Conservation (phyloP, 2,329 filamentous ascomycete species). For the Phyllosticta citrichinensis region DNA sequence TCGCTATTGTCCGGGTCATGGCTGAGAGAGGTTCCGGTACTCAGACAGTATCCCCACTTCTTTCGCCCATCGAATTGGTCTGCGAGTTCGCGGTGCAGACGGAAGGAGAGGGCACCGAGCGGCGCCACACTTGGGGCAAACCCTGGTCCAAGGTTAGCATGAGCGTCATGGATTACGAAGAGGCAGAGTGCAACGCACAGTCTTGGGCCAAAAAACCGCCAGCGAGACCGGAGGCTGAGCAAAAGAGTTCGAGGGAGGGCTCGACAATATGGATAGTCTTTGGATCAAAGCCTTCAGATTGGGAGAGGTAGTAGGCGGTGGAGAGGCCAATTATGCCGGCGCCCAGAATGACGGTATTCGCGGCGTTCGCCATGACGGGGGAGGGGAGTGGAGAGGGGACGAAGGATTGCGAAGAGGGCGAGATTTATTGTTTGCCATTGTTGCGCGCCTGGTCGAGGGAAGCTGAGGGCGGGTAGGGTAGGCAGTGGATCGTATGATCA, state of each 20-base stretch:
- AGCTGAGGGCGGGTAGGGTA: neutral
- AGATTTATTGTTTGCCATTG: neutral
- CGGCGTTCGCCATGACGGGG: neutral
- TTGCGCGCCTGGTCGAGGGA: constrained; percentile 3
- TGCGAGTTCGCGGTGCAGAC: constrained; percentile 53
- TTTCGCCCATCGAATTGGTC: constrained; percentile 46
- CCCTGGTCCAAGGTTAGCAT: constrained; percentile 26
- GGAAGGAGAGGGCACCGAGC: constrained; percentile 59
- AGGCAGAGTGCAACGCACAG: constrained; percentile 36
- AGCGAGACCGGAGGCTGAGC: constrained; percentile 63
- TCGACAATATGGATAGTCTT: constrained; percentile 49
- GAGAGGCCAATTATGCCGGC: constrained; percentile 36
- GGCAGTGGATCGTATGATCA: constrained; percentile 7
- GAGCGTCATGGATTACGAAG: neutral
- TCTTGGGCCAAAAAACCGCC: constrained; percentile 65
- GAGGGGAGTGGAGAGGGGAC: neutral
- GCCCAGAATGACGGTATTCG: constrained; percentile 30
- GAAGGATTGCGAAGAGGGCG: neutral
- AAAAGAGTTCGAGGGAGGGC: constrained; percentile 51
- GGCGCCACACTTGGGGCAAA: constrained; percentile 47
- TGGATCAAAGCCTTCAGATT: constrained; percentile 26
- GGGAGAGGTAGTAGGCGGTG: constrained; percentile 55
- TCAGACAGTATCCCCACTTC: constrained; percentile 50
- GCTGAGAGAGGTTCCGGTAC: constrained; percentile 47
- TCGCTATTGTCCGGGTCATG: constrained; percentile 33